Percentiles rank a stretch among this genome's conserved stretches.
These are phyloP conservation scores for Myochromella boudieri DNA, from an alignment of 768 basidiomycete species.

Conservation along the genomic window DNA sequence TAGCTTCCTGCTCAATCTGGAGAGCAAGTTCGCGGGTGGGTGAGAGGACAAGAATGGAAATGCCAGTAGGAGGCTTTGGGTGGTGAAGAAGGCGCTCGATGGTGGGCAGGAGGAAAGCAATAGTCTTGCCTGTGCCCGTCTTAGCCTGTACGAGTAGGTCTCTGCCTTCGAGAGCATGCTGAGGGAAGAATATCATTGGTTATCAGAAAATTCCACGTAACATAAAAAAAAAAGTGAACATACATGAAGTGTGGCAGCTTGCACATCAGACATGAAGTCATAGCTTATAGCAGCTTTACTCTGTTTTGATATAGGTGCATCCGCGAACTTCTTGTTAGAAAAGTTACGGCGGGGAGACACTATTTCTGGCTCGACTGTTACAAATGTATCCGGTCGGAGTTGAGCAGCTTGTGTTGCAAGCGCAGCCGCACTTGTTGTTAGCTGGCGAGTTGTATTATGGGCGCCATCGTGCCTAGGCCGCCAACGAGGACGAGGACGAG, in stretches of 20 bases:
- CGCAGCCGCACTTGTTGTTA: no score
- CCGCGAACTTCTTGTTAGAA: conserved; percentile 28
- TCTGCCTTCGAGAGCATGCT: conserved; percentile 40
- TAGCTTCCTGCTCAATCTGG: conserved; percentile 68
- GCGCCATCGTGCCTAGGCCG: no score
- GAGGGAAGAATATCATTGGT: conserved; percentile 4
- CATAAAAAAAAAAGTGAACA: background rate
- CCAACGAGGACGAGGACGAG: no score
- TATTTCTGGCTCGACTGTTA: no score
- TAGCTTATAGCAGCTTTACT: conserved; percentile 43
- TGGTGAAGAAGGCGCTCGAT: conserved; percentile 61
- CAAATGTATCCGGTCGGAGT: no score
- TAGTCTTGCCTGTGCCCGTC: conserved; percentile 58
- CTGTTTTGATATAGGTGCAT: conserved; percentile 36
- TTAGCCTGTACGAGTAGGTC: conserved; percentile 54
- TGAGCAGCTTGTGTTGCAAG: no score
- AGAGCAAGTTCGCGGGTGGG: conserved; percentile 76
- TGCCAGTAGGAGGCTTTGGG: conserved; percentile 20
- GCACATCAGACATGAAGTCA: conserved; percentile 49
- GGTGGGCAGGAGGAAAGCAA: conserved; percentile 70
- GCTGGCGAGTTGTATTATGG: no score
- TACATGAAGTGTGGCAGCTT: conserved; percentile 48
- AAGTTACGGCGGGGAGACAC: no score
- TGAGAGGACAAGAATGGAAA: conserved; percentile 66
- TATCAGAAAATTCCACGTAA: conserved; percentile 1